phyloP scores from a whole-genome alignment of 2,329 filamentous ascomycete species.

The Aspergillus carbonarius region DNA sequence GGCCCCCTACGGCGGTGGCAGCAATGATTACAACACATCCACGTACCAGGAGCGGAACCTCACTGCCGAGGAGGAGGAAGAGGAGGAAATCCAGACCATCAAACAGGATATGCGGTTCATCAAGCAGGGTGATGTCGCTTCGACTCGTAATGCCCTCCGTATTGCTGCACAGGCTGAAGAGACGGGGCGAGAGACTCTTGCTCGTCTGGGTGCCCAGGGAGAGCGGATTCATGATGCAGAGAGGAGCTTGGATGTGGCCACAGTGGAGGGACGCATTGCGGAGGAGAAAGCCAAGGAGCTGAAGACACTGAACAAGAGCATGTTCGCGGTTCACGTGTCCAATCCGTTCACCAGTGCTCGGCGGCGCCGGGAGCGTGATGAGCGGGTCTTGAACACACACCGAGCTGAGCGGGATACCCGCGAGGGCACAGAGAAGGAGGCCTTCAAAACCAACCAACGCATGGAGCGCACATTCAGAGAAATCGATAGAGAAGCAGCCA shows the following conservation, averaged over 20 bases:
- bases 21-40: constrained; percentile 36
- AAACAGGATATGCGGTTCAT: constrained; percentile 73
- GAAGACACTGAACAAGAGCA: constrained; percentile 81
- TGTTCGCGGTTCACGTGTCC: constrained; percentile 80
- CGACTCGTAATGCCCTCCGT: constrained; percentile 67
- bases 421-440: constrained; percentile 57
- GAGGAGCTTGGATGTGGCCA: constrained; percentile 75
- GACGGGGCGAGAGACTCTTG: constrained; percentile 69
- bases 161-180: constrained; percentile 69
- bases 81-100: constrained; percentile 68
- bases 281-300: constrained; percentile 80
- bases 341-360: constrained; percentile 74
- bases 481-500: constrained; percentile 53
- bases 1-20: constrained; percentile 33
- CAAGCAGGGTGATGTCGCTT: constrained; percentile 75
- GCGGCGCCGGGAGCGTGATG: constrained; percentile 64
- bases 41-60: constrained; percentile 70
- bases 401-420: constrained; percentile 56
- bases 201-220: constrained; percentile 72
- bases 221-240: constrained; percentile 81
- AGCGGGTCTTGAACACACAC: constrained; percentile 67
- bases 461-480: constrained; percentile 66
- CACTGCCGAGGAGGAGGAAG: constrained; percentile 76
- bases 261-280: constrained; percentile 72
- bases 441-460: constrained; percentile 56